Conservation (phyloP, 2,329 filamentous ascomycete genomes). For the Nigrospora sphaerica region DNA sequence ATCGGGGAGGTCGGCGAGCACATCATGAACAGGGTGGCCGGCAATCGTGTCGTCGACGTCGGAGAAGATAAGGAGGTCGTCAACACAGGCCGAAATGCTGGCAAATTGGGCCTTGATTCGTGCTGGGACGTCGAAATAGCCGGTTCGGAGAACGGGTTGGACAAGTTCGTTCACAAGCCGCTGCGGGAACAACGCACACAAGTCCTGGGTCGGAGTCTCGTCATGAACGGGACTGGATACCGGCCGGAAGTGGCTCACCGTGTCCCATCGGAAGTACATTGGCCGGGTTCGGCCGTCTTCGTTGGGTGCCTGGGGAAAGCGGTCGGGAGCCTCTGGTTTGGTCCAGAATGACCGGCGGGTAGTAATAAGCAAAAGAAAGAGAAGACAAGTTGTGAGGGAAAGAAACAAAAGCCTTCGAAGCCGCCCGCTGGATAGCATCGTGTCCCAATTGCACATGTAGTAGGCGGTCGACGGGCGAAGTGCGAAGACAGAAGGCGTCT, state of each 20-base stretch:
- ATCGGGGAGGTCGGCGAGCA: conserved; percentile 36
- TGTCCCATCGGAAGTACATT: conserved; percentile 14
- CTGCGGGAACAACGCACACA: conserved; percentile 20
- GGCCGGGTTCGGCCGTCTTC: conserved; percentile 2
- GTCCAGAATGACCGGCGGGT: no score
- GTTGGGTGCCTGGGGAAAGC: background rate
- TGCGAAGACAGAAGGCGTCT: no score
- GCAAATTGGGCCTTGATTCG: conserved; percentile 38
- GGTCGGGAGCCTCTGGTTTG: no score
- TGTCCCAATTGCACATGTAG: no score
- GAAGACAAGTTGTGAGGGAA: no score
- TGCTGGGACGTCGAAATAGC: conserved; percentile 32
- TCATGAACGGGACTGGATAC: conserved; percentile 9
- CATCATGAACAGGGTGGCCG: conserved; percentile 34
- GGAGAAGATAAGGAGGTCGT: conserved; percentile 39
- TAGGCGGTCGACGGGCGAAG: no score
- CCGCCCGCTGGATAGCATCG: no score
- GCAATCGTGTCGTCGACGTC: conserved; percentile 40
- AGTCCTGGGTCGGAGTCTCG: conserved; percentile 8
- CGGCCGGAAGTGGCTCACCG: conserved; percentile 17
- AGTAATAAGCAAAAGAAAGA: no score
- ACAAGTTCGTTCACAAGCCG: conserved; percentile 13
- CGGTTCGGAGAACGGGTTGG: conserved; percentile 37
- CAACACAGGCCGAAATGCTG: conserved; percentile 45
- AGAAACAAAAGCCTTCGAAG: no score